phyloP scores from a whole-genome alignment of 2,329 filamentous ascomycete species.

The Truncatella angustata region DNA sequence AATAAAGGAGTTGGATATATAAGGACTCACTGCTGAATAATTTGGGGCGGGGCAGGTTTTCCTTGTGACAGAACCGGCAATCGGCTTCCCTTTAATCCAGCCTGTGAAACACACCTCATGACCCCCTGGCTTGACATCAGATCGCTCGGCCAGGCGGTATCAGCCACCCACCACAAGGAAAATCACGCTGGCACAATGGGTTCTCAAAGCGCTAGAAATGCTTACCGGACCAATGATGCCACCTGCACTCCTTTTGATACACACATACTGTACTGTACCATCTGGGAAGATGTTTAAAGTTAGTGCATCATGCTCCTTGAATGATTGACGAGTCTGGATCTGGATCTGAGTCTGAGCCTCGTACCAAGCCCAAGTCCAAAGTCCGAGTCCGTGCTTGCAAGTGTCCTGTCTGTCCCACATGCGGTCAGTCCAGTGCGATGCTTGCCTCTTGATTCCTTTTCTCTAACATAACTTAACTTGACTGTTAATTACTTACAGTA shows the following conservation, averaged over 20 bases:
- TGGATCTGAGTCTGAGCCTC: too few species aligned
- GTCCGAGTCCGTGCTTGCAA: background rate
- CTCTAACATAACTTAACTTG: too few species aligned
- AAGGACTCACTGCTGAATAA: too few species aligned
- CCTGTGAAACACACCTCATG: background rate
- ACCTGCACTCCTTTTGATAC: too few species aligned
- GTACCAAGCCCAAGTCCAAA: too few species aligned
- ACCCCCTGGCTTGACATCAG: too few species aligned
- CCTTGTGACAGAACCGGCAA: background rate
- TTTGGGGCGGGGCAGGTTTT: background rate
- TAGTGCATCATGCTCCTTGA: too few species aligned
- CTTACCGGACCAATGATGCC: background rate
- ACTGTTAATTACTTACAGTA: too few species aligned
- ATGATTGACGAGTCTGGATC: background rate
- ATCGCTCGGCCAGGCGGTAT: background rate
- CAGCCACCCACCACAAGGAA: constrained; percentile 1
- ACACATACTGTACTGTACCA: too few species aligned
- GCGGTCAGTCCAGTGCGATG: too few species aligned
- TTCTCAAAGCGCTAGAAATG: background rate
- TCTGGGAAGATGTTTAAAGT: too few species aligned
- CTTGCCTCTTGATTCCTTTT: constrained; percentile 3
- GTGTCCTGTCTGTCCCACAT: background rate
- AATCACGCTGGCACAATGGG: background rate
- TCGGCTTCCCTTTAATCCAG: background rate
- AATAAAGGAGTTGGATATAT: too few species aligned